Evolutionary conservation across 208 protist genomes (phyloP).

Genomic region (Blastocrithidia nonstop): DNA sequence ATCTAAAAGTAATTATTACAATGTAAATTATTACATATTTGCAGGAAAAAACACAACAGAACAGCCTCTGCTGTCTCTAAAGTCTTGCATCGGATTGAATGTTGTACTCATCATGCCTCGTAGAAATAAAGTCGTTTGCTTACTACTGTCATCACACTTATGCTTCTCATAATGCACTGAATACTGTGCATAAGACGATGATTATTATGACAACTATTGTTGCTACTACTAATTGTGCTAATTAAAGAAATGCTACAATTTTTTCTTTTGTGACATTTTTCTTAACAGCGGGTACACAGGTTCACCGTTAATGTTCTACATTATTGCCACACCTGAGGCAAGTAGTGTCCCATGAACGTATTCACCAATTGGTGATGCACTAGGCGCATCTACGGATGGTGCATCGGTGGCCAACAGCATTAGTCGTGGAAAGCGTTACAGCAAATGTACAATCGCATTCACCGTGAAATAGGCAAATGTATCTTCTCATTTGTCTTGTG

Average conservation of each 20-base stretch:
- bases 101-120: no score
- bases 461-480: slow-evolving; percentile 25
- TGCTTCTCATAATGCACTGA: no score
- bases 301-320: slow-evolving; percentile 43
- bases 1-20: no score
- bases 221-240: no score
- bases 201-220: no score
- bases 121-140: no score
- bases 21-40: no score
- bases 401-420: slow-evolving; percentile 55
- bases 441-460: slow-evolving; percentile 24
- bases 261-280: neutral
- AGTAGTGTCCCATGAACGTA: slow-evolving; percentile 29
- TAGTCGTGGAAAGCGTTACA: slow-evolving; percentile 26
- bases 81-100: slow-evolving; percentile 21
- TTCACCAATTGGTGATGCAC: slow-evolving; percentile 17
- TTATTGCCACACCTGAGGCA: slow-evolving; percentile 33
- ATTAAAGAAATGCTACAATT: no score
- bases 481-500: slow-evolving; percentile 6
- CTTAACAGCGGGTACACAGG: slow-evolving; percentile 15
- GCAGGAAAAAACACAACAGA: slow-evolving; percentile 40
- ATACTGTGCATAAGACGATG: no score
- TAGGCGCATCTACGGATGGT: slow-evolving; percentile 34
- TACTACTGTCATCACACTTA: no score
- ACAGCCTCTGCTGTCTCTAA: slow-evolving; percentile 41